Conservation (phyloP, 345 rosid genomes). For the Gossypium ekmanianum region DNA sequence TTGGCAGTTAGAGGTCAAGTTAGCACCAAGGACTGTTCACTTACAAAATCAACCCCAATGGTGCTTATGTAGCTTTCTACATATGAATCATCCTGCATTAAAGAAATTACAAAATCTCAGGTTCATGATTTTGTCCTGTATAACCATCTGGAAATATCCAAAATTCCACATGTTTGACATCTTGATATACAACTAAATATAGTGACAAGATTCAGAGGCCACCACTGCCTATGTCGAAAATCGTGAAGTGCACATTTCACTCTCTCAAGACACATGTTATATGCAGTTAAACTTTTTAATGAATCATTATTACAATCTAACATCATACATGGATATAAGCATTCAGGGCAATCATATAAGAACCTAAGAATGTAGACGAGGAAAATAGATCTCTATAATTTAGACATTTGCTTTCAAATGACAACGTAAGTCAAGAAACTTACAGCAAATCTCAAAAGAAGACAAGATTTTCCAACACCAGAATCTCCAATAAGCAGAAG, state of each 20-base stretch:
- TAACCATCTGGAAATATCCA: not conserved
- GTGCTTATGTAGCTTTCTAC: conserved; percentile 78
- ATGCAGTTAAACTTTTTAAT: too few relatives aligned
- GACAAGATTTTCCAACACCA: conserved; percentile 60
- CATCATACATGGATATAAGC: too few relatives aligned
- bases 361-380: not conserved
- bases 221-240: not conserved
- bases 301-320: too few relatives aligned
- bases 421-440: conserved; percentile 5
- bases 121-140: not conserved
- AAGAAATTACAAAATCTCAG: conserved; percentile 8
- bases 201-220: not conserved
- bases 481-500: conserved; percentile 61
- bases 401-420: not conserved
- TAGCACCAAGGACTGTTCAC: conserved; percentile 11
- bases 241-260: too few relatives aligned
- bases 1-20: not conserved
- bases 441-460: conserved; percentile 60
- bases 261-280: too few relatives aligned
- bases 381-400: not conserved
- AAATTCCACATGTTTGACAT: not conserved
- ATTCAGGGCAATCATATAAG: too few relatives aligned
- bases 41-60: conserved; percentile 80
- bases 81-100: conserved; percentile 68
- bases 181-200: not conserved